Evolutionary conservation across 345 rosid species (phyloP).

Genomic region (Eucalyptus cloeziana): DNA sequence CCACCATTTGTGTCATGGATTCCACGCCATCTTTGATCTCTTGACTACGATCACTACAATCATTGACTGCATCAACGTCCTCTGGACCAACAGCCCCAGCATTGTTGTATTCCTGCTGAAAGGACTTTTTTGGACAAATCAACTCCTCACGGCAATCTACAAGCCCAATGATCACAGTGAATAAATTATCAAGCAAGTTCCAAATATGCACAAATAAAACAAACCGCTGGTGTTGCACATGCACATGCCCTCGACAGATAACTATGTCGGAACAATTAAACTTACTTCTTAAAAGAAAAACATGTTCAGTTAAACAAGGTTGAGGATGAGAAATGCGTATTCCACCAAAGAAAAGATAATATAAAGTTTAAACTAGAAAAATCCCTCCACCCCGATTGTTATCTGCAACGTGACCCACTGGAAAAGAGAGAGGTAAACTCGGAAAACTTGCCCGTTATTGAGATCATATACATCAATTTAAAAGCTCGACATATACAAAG

Average conservation of each 20-base stretch:
- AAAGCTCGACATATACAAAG: background rate
- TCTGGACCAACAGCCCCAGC: background rate
- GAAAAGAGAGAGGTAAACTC: background rate
- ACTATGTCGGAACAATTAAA: background rate
- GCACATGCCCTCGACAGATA: background rate
- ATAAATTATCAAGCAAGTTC: background rate
- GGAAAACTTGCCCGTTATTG: background rate
- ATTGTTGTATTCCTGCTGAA: background rate
- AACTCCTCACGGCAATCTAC: slow-evolving; percentile 8
- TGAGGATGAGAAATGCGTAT: background rate
- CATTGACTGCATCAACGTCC: background rate
- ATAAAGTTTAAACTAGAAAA: background rate
- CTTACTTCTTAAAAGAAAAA: background rate
- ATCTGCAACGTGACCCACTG: background rate
- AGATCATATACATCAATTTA: background rate
- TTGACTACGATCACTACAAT: background rate
- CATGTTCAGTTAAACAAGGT: background rate
- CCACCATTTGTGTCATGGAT: background rate
- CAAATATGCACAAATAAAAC: background rate
- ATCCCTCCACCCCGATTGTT: background rate
- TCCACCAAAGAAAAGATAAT: background rate
- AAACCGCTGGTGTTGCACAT: background rate
- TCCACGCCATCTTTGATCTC: background rate
- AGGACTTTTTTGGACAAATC: background rate
- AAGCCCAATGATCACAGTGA: background rate